A percentile compares a stretch with the other conserved stretches of the same genome.
phyloP scores from a whole-genome alignment of 1,284 basidiomycete genomes.

The Boletus sp. region DNA sequence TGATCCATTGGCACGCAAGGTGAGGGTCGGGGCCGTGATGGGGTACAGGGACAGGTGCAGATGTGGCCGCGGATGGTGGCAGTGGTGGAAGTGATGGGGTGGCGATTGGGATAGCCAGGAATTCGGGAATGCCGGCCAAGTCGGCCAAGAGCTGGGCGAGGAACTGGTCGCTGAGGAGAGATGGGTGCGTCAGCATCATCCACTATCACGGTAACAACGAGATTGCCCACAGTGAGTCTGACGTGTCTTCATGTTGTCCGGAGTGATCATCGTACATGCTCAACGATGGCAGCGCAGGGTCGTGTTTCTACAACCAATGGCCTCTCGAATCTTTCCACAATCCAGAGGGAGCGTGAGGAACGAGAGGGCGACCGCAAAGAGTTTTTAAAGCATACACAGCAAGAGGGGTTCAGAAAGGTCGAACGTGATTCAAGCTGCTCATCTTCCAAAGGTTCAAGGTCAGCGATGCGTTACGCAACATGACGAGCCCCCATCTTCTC shows the following conservation, averaged over 20 bases:
- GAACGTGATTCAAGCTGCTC: neutral
- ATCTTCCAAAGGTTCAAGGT: neutral
- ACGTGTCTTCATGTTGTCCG: neutral
- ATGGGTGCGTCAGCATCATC: neutral
- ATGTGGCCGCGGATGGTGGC: neutral
- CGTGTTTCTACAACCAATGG: neutral
- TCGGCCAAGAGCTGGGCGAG: slow-evolving; percentile 17
- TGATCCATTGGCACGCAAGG: slow-evolving; percentile 14
- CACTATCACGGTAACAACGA: neutral
- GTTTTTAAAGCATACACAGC: slow-evolving; percentile 8
- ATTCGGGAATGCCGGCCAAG: slow-evolving; percentile 1
- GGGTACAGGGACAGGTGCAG: neutral
- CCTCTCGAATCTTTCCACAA: neutral
- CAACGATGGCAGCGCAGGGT: neutral
- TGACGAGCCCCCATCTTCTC: neutral
- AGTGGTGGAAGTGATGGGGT: too few species aligned
- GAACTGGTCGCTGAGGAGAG: slow-evolving; percentile 12
- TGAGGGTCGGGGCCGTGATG: neutral
- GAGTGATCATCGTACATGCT: slow-evolving; percentile 9
- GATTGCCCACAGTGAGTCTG: slow-evolving; percentile 15
- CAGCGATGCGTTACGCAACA: neutral
- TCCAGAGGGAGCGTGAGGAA: neutral
- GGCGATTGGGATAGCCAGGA: neutral
- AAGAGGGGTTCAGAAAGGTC: neutral
- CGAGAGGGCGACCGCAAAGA: neutral